Percentiles rank a stretch among this genome's conserved stretches.
Conservation (phyloP, 2,329 filamentous ascomycete species). For the Verticillium albo-atrum region DNA sequence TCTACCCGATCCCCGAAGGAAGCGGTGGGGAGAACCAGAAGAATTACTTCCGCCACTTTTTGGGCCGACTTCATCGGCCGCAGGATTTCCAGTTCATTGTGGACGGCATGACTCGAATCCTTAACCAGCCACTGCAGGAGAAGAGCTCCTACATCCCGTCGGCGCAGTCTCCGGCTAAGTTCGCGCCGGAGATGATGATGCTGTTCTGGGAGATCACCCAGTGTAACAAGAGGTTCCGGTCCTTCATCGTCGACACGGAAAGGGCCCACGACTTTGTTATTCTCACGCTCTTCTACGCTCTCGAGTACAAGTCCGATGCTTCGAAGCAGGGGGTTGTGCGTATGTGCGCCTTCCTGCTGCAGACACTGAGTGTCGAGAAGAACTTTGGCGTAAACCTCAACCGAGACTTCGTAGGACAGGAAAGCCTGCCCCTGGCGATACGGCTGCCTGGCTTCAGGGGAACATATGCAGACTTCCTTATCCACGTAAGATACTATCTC, state of each 20-base stretch:
- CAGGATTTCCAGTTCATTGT: constrained; percentile 98
- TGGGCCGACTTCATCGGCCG: constrained; percentile 83
- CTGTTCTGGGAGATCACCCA: constrained; percentile 96
- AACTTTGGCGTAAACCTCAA: constrained; percentile 90
- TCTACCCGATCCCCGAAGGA: constrained; percentile 84
- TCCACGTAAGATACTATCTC: constrained; percentile 59
- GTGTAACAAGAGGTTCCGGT: constrained; percentile 95
- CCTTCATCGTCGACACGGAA: constrained; percentile 95
- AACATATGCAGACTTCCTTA: constrained; percentile 88
- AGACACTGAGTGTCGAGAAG: constrained; percentile 89
- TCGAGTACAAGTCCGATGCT: constrained; percentile 81
- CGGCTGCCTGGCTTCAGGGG: constrained; percentile 80
- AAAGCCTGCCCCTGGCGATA: constrained; percentile 78
- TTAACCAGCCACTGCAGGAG: constrained; percentile 89
- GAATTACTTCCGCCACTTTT: constrained; percentile 91
- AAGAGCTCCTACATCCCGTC: constrained; percentile 86
- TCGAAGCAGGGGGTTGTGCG: constrained; percentile 88
- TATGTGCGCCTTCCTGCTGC: constrained; percentile 96
- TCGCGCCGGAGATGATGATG: constrained; percentile 93
- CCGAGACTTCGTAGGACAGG: constrained; percentile 81
- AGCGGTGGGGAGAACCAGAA: constrained; percentile 62
- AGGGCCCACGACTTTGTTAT: constrained; percentile 90
- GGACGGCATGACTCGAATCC: constrained; percentile 86
- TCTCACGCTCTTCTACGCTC: constrained; percentile 84
- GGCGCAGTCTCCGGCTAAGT: constrained; percentile 73